Conservation (phyloP, 2,329 filamentous ascomycete genomes). For the Hirsutella thompsonii region DNA sequence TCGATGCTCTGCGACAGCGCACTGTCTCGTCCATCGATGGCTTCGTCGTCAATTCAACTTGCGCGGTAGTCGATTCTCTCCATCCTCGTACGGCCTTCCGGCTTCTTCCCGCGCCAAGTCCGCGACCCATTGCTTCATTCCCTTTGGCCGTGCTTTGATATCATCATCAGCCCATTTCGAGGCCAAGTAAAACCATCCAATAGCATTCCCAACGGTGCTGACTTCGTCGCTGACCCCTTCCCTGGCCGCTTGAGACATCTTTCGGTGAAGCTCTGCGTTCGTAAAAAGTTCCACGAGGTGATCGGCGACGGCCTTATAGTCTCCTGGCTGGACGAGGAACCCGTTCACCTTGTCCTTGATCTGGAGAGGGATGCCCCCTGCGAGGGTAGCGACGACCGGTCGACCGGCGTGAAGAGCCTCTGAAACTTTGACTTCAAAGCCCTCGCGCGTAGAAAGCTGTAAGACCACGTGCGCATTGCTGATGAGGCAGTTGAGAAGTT, state of each 20-base stretch:
- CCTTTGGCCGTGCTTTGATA: conserved; percentile 39
- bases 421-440: conserved; percentile 78
- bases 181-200: conserved; percentile 68
- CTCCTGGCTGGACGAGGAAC: conserved; percentile 59
- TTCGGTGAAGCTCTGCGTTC: conserved; percentile 48
- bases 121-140: conserved; percentile 29
- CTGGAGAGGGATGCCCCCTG: conserved; percentile 73
- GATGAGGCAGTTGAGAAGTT: conserved; percentile 65
- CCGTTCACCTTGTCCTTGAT: conserved; percentile 60
- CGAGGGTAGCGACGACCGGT: conserved; percentile 61
- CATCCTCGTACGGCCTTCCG: background rate
- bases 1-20: no score
- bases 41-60: no score
- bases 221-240: conserved; percentile 68
- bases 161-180: conserved; percentile 36
- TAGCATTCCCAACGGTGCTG: conserved; percentile 64
- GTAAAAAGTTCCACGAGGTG: conserved; percentile 55
- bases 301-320: conserved; percentile 55
- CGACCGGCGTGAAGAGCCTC: conserved; percentile 72
- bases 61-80: no score
- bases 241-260: conserved; percentile 52
- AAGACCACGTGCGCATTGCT: conserved; percentile 60
- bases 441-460: conserved; percentile 70
- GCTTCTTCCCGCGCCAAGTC: conserved; percentile 24
- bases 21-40: no score